Evolutionary conservation across 176 grass and related monocot species (phyloP).

Genomic region (Aegilops sharonensis): DNA sequence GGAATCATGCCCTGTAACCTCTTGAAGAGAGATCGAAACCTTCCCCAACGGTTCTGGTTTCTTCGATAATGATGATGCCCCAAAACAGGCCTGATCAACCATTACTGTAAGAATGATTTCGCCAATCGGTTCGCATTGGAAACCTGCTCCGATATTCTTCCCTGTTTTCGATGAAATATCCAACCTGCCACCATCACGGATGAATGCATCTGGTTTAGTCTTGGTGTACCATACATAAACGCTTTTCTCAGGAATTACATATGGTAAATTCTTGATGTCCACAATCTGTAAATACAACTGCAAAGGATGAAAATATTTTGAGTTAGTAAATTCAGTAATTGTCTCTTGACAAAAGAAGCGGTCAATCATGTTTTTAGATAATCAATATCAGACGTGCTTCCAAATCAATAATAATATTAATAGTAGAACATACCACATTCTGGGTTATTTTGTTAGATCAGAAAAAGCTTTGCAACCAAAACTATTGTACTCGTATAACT

Average conservation of each 20-base stretch:
- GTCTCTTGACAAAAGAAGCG: neutral
- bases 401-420: neutral
- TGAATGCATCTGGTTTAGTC: conserved; percentile 63
- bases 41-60: conserved; percentile 59
- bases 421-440: neutral
- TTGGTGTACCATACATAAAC: conserved; percentile 68
- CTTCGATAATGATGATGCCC: conserved; percentile 25
- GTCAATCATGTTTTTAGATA: neutral
- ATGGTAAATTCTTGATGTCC: conserved; percentile 66
- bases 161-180: conserved; percentile 53
- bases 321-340: neutral
- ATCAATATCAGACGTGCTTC: no score
- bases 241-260: conserved; percentile 42
- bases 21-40: conserved; percentile 66
- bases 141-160: conserved; percentile 48
- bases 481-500: neutral
- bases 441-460: conserved; percentile 7
- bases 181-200: conserved; percentile 48
- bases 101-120: conserved; percentile 60
- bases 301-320: conserved; percentile 19
- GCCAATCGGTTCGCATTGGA: conserved; percentile 73
- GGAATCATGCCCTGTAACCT: conserved; percentile 47
- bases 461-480: neutral
- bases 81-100: conserved; percentile 29
- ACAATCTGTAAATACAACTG: conserved; percentile 91